Evolutionary conservation across 495 filamentous ascomycete species (phyloP).

Genomic region (Astrocystis sublimbata): DNA sequence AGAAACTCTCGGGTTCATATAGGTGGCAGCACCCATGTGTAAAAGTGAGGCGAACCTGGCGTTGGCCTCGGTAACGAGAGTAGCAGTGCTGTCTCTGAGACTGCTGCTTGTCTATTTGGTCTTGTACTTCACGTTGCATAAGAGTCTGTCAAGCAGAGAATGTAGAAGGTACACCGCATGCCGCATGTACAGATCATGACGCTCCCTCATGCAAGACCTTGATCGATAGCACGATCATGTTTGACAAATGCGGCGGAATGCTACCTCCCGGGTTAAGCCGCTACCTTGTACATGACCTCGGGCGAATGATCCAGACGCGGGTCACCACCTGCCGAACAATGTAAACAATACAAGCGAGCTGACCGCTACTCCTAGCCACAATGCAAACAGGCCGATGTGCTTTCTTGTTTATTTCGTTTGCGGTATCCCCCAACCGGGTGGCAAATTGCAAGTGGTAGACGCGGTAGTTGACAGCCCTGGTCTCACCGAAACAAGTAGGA

Average conservation of each 20-base stretch:
- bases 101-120: background rate
- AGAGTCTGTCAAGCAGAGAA: background rate
- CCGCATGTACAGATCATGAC: background rate
- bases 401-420: background rate
- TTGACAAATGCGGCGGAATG: constrained; percentile 1
- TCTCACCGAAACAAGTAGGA: background rate
- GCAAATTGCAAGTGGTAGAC: constrained; percentile 9
- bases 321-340: background rate
- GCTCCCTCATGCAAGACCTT: background rate
- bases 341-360: constrained; percentile 10
- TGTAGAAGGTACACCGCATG: background rate
- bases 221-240: background rate
- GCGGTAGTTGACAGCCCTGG: background rate
- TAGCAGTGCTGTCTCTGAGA: background rate
- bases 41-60: background rate
- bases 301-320: background rate
- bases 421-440: background rate
- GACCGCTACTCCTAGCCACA: background rate
- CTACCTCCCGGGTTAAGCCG: background rate
- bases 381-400: constrained; percentile 1
- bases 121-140: background rate
- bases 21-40: background rate
- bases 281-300: background rate
- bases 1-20: background rate
- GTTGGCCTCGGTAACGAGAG: background rate